Percentiles rank a stretch among this genome's conserved stretches.
Conservation (phyloP, 192 early-diverging fungal species). For the Coemansia sp. region DNA sequence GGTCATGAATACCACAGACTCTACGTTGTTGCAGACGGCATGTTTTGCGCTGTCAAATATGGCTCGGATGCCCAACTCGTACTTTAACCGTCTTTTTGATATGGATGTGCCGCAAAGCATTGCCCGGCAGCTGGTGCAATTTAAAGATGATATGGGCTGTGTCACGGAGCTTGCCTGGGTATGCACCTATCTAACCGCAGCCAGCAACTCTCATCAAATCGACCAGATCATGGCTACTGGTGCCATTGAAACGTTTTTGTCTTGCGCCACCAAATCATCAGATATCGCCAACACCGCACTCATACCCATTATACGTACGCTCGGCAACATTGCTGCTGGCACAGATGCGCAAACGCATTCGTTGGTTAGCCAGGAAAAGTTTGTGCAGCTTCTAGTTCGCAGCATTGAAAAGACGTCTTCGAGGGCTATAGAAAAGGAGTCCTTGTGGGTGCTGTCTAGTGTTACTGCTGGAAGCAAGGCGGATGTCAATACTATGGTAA, state of each 20-base stretch:
- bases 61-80: constrained; percentile 60
- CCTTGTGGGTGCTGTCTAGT: constrained; percentile 69
- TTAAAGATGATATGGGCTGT: constrained; percentile 47
- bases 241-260: constrained; percentile 26
- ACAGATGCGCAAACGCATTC: constrained; percentile 59
- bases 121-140: constrained; percentile 48
- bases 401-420: constrained; percentile 33
- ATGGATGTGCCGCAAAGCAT: constrained; percentile 50
- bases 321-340: constrained; percentile 67
- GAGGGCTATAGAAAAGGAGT: constrained; percentile 64
- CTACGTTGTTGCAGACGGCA: constrained; percentile 58
- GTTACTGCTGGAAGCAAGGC: constrained; percentile 57
- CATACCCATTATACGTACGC: constrained; percentile 62
- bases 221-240: constrained; percentile 45
- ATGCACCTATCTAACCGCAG: constrained; percentile 60
- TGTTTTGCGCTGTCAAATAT: constrained; percentile 75
- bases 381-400: constrained; percentile 46
- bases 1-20: constrained; percentile 59
- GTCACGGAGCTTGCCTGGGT: constrained; percentile 69
- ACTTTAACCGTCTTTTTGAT: constrained; percentile 55
- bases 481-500: constrained; percentile 56
- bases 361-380: constrained; percentile 48
- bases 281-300: constrained; percentile 35
- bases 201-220: constrained; percentile 49
- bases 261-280: constrained; percentile 8